Base-by-base conservation (phyloP, 345 rosid species). In the Salix viminalis region DNA sequence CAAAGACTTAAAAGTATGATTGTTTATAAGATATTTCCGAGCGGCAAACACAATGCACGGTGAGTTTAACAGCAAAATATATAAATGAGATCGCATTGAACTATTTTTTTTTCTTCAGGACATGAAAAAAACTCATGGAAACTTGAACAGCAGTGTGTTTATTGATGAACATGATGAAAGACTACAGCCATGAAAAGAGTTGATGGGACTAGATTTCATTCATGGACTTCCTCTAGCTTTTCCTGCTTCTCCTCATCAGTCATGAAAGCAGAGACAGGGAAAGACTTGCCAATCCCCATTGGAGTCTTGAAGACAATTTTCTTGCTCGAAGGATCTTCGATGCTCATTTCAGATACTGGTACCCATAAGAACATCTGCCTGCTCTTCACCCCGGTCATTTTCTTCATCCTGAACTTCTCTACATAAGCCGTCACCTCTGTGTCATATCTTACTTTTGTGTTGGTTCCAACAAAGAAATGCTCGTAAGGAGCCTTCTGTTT, bases 341-440 rank as follows among this genome's bases (percentile, higher is more conserved):
- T 82, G 78, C 86, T 83, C 97, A 95, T 95, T 85, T 95, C 99
- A 34, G 77, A 56, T 14, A 95, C 86, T 1, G 99, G 93, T 41
- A 95, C 97, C 99, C 99, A 95, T 75, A 93, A 10, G 60, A 95
- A 85, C 84, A 91, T 77, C 83, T 93, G 97, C 82, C 81, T 91
- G 88, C 97, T 93, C 89, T 93, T 93, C 72, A 95, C 77, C 41
- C 99, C 99, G 2, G 90, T 95, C 94, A 95, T 91, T 81, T 84
- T 93, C 88, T 90, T 95, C 97, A 93, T 95, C 89, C 75, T 91
- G 56, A 79, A 73, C 85, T 86, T 89, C 75, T 93, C 99, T 36
- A 93, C 89, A 37, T 95, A 93, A 4, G 89, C 91, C 0, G 99
- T 95, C 60, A 95, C 99, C 76, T 95, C 97, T 2, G 77, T 30